A percentile compares a stretch with the other conserved stretches of the same genome.
These are phyloP conservation scores for Botrytis fragariae DNA, from an alignment of 2,329 filamentous ascomycete species.

Conservation along the genomic window DNA sequence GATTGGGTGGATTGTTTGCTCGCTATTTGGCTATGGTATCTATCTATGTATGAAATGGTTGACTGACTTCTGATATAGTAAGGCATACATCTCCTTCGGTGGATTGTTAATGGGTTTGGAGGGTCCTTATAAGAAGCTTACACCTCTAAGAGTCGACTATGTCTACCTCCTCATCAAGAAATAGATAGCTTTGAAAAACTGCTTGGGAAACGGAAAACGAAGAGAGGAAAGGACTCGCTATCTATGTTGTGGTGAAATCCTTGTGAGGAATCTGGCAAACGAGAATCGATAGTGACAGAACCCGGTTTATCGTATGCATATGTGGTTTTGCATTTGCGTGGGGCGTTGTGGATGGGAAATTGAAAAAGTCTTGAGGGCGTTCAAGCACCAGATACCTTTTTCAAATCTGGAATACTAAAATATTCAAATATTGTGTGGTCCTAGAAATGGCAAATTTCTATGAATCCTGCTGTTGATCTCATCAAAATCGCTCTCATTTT, in stretches of 20 bases:
- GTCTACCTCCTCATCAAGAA: constrained; percentile 94
- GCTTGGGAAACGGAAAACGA: not conserved
- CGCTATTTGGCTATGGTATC: not conserved
- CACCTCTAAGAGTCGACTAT: constrained; percentile 85
- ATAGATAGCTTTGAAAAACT: constrained; percentile 43
- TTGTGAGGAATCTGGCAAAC: constrained; percentile 3
- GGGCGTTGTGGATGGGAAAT: constrained; percentile 33
- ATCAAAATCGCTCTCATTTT: constrained; percentile 75
- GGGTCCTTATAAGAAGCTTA: constrained; percentile 94
- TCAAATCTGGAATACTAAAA: constrained; percentile 2
- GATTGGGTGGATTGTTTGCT: not conserved
- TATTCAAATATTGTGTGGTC: constrained; percentile 47
- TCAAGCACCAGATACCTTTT: constrained; percentile 21
- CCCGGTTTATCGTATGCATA: constrained; percentile 24
- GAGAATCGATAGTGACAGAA: not conserved
- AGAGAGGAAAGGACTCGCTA: not conserved
- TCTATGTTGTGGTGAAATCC: not conserved
- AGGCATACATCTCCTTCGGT: constrained; percentile 91
- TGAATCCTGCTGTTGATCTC: constrained; percentile 76
- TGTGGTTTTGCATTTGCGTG: constrained; percentile 27
- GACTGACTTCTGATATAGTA: constrained; percentile 52
- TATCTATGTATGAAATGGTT: not conserved
- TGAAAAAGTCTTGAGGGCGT: constrained; percentile 22
- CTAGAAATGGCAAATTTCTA: constrained; percentile 77
- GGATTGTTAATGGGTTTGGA: constrained; percentile 87